Base-by-base conservation (phyloP, 2,329 filamentous ascomycete genomes). In the Phialocephala sp. region DNA sequence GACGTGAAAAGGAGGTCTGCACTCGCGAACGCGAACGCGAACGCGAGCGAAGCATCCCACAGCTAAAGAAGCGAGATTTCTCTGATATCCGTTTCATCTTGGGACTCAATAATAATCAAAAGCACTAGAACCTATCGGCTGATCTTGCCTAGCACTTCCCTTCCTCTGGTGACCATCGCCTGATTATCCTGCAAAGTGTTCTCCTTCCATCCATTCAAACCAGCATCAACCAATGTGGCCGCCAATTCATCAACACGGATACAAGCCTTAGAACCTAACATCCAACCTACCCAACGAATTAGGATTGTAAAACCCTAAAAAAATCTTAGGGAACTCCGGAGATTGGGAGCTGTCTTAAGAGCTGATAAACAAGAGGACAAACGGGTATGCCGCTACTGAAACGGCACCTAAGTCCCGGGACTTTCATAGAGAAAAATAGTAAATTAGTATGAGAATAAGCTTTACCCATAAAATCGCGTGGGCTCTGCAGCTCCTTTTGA, bases 161-260 rank as follows among this genome's bases (percentile, higher is more conserved):
- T 27, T 4, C 63, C 63, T 35, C 9, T 61, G 22, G 15, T 54
- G n/a, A 52, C 63, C 56, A 66, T 64, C 22, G 24, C 61, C 35
- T 52, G 24, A 32, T 24, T 37, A 60, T 67, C 65, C 20, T 43
- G 20, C 15, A 61, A 22, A 9, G 62, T 64, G 41, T 57, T 55
- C 20, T 62, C 62, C 41, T 62, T 55, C 52, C 62, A 62, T 5
- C 61, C 41, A 65, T 58, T 69, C 8, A 65, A 18, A n/a, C 50
- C 67, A 45, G 69, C 35, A 62, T 71, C 70, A 47, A 67, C 52
- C 64, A 71, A 69, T 6, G 61, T 65, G 14, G 63, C 63, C 20
- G 60, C 65, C 35, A 71, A 41, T 8, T 60, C 54, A 36, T 62
- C 52, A n/a, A 68, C 65, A 32, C 24, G 50, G 14, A 54, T 36